Percentiles rank a stretch among this genome's conserved stretches.
These are phyloP conservation scores for Mortierella sp. DNA, from an alignment of 371 early-diverging fungal genomes.

Conservation along the genomic window DNA sequence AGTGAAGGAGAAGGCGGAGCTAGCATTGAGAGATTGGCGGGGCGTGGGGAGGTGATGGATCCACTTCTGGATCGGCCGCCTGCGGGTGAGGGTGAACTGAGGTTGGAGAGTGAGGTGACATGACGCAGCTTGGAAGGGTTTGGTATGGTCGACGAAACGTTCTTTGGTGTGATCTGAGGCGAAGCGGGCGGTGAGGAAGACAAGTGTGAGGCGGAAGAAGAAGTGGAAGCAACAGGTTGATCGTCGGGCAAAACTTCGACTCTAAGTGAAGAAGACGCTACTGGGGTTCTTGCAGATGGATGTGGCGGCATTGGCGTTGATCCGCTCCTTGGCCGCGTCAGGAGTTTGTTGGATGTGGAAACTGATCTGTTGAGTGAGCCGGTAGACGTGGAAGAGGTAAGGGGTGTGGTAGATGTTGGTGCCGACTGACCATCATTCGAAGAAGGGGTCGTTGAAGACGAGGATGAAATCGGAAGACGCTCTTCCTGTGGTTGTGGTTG, in stretches of 20 bases:
- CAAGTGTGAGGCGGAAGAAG: conserved; percentile 9
- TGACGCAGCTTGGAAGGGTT: conserved; percentile 44
- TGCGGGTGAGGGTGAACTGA: conserved; percentile 16
- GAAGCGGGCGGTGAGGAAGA: conserved; percentile 13
- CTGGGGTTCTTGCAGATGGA: conserved; percentile 18
- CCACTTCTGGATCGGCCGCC: conserved; percentile 47
- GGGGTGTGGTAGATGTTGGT: neutral
- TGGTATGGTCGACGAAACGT: conserved; percentile 19
- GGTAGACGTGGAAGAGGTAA: conserved; percentile 16
- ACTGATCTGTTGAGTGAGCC: conserved; percentile 21
- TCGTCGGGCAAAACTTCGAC: conserved; percentile 42
- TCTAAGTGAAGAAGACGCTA: conserved; percentile 34
- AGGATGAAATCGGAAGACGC: conserved; percentile 4
- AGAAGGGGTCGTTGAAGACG: conserved; percentile 9
- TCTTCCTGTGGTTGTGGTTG: too few relatives aligned
- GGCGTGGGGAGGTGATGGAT: conserved; percentile 50
- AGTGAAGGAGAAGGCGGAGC: conserved; percentile 28
- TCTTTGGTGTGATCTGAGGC: conserved; percentile 8
- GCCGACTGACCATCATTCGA: conserved; percentile 1
- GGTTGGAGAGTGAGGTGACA: conserved; percentile 42
- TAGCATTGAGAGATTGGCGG: conserved; percentile 36
- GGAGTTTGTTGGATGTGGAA: conserved; percentile 11
- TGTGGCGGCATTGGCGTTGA: conserved; percentile 42
- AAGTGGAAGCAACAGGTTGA: conserved; percentile 10
- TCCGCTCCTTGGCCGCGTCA: conserved; percentile 40